Evolutionary conservation across 2,329 filamentous ascomycete genomes (phyloP).

Genomic region (Thelonectria blattea): DNA sequence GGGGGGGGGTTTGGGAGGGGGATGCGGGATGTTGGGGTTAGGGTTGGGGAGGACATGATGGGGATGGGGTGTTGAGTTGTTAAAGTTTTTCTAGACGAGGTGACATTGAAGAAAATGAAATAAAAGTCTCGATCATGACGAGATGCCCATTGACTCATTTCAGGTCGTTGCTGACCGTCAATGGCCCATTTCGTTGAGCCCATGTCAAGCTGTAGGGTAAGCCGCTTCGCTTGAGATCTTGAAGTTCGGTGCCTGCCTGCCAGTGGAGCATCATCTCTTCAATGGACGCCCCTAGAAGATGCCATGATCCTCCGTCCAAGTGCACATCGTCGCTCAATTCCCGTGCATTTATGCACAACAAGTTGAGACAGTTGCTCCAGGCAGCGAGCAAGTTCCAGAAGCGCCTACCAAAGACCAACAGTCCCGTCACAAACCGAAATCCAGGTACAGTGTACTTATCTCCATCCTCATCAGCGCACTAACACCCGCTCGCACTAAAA

Average conservation of each 20-base stretch:
- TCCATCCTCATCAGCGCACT: too few species aligned
- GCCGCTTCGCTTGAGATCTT: too few species aligned
- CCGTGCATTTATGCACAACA: not conserved
- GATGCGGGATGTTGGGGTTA: conserved; percentile 27
- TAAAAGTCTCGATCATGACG: too few species aligned
- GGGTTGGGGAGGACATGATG: not conserved
- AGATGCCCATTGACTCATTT: not conserved
- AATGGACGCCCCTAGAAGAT: conserved; percentile 21
- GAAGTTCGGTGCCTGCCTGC: too few species aligned
- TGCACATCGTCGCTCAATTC: not conserved
- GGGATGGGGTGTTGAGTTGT: not conserved
- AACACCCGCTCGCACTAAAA: too few species aligned
- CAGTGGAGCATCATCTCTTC: too few species aligned
- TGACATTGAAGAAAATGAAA: not conserved
- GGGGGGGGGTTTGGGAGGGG: conserved; percentile 33
- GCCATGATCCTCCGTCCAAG: conserved; percentile 9
- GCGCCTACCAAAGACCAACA: too few species aligned
- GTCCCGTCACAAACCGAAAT: too few species aligned
- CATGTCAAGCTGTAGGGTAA: not conserved
- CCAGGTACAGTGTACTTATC: too few species aligned
- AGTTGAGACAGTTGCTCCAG: too few species aligned
- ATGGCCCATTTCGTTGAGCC: not conserved
- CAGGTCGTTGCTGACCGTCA: not conserved
- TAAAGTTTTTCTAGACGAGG: too few species aligned
- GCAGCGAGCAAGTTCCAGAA: too few species aligned